These are phyloP conservation scores for Sporisorium iseilematis-ciliati DNA, from an alignment of 1,284 basidiomycete genomes.

Conservation along the genomic window DNA sequence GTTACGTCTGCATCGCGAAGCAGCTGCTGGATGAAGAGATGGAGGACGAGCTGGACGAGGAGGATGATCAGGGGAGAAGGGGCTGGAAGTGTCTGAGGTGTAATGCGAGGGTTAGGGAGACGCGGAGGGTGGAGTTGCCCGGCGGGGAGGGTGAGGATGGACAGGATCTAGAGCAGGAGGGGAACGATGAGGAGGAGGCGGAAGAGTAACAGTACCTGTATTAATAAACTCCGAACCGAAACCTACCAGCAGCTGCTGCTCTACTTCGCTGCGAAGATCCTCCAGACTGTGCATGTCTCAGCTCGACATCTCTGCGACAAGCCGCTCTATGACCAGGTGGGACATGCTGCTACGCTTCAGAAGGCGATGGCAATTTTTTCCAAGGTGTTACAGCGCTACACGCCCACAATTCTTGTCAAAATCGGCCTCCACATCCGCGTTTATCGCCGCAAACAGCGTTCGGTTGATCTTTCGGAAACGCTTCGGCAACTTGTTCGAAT, in stretches of 20 bases:
- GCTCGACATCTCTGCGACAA: too few relatives aligned
- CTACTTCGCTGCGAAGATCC: too few relatives aligned
- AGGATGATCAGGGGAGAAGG: slow-evolving; percentile 31
- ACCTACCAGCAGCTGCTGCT: neutral
- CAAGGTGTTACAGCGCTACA: too few relatives aligned
- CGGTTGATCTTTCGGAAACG: neutral
- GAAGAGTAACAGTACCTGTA: neutral
- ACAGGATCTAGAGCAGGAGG: neutral
- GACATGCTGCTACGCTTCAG: too few relatives aligned
- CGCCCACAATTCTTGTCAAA: too few relatives aligned
- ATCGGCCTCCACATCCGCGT: neutral
- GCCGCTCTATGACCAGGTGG: too few relatives aligned
- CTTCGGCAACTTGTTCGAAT: too few relatives aligned
- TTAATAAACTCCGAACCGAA: neutral
- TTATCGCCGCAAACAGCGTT: too few relatives aligned
- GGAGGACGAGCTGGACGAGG: slow-evolving; percentile 63
- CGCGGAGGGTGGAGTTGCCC: slow-evolving; percentile 11
- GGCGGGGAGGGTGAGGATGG: too few relatives aligned
- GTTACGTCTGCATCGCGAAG: slow-evolving; percentile 66
- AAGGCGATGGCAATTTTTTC: too few relatives aligned
- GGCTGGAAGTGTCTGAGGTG: slow-evolving; percentile 68
- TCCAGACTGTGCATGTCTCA: too few relatives aligned
- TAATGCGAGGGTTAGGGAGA: slow-evolving; percentile 38
- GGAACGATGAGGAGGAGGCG: slow-evolving; percentile 12
- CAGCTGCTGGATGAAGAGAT: slow-evolving; percentile 63